Evolutionary conservation across 306 rosid genomes (phyloP), one percentile per base, ranked within the genome.

Genomic region (Delonix regia): DNA sequence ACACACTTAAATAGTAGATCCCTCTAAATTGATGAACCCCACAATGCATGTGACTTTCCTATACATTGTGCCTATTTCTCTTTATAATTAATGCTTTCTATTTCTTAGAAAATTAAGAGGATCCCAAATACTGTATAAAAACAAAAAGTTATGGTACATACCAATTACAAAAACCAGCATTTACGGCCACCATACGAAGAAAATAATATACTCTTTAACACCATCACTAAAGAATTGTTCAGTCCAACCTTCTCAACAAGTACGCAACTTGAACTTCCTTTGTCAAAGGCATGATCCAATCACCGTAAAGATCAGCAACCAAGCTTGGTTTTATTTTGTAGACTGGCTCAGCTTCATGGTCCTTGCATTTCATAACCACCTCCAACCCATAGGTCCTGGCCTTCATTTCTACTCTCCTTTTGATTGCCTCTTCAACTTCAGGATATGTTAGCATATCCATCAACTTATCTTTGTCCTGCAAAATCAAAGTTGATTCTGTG

Each of bases 251-350:
- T 87, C 97, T 90, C 48, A 96, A 73, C 41, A 96, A 86, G 80
- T 93, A 96, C 5, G 90, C 91, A 83, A 93, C 90, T 88, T 93
- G 98, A 78, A 93, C 98, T 85, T 96, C 87, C 82, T 96, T 96
- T 49, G 99, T 96, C 80, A 96, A 71, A 65, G 99, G 99, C 99
- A 96, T 96, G 88, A 96, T 96, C 98, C 97, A 93, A 13, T 88
- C 92, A 64, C 94, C 86, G 66, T 96, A 93, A 0, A 96, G 87
- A 86, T 88, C 92, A 78, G 97, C 97, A 80, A 96, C 91, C 86
- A 93, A 78, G 51, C 77, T 79, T 39, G 99, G 97, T 66, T 84
- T 82, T 30, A 96, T 93, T 86, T 96, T 96, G 84, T 85, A 96
- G 75, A 86, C 93, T 0, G 89, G 89, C 72, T 80, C 85, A 4